Conservation (phyloP, 2,329 filamentous ascomycete genomes). For the Penicillium occitanis region DNA sequence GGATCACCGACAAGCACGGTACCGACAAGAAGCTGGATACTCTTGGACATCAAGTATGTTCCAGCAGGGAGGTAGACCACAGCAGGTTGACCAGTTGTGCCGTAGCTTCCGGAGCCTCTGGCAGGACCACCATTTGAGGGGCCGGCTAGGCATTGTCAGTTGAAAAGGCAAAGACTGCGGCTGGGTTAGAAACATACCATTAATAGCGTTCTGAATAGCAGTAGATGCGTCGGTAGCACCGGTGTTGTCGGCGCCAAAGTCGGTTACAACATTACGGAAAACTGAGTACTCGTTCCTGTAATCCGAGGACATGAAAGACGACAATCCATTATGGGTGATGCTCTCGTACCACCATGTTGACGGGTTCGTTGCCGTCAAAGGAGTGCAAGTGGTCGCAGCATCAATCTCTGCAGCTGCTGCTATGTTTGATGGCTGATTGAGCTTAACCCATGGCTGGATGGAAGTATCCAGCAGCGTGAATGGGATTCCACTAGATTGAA, state of each 20-base stretch:
- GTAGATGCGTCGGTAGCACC: slow-evolving; percentile 31
- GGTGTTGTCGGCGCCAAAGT: slow-evolving; percentile 37
- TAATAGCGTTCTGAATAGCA: slow-evolving; percentile 34
- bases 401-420: background rate
- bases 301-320: slow-evolving; percentile 28
- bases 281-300: slow-evolving; percentile 35
- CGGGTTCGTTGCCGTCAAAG: slow-evolving; percentile 19
- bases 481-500: slow-evolving; percentile 24
- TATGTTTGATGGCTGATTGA: slow-evolving; percentile 8
- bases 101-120: slow-evolving; percentile 29
- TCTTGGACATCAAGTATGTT: slow-evolving; percentile 28
- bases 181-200: slow-evolving; percentile 23
- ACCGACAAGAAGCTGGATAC: slow-evolving; percentile 31
- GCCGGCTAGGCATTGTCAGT: slow-evolving; percentile 25
- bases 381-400: slow-evolving; percentile 15
- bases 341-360: slow-evolving; percentile 29
- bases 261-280: slow-evolving; percentile 39
- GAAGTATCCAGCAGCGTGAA: slow-evolving; percentile 25
- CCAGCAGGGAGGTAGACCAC: slow-evolving; percentile 33
- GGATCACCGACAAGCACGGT: slow-evolving; percentile 37
- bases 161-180: background rate
- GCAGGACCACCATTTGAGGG: slow-evolving; percentile 27
- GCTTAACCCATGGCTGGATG: slow-evolving; percentile 24
- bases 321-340: slow-evolving; percentile 32
- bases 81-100: slow-evolving; percentile 32